A percentile compares a stretch with the other conserved stretches of the same genome.
phyloP scores from a whole-genome alignment of 1,284 basidiomycete species.

The Blastosporella zonata region DNA sequence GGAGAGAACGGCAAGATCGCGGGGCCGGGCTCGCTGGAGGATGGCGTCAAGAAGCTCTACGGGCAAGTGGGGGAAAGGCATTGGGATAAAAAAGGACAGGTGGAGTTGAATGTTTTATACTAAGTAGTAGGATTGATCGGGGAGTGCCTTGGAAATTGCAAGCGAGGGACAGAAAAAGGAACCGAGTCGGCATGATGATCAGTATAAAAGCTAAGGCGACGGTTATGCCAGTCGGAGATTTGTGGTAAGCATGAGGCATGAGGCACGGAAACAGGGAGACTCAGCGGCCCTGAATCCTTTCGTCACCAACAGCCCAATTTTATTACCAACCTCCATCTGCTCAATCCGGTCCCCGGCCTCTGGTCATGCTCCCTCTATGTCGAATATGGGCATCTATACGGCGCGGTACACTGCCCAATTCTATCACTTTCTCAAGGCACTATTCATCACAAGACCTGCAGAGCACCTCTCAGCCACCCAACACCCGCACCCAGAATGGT shows the following conservation, averaged over 20 bases:
- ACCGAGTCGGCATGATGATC: slow-evolving; percentile 24
- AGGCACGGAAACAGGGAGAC: slow-evolving; percentile 17
- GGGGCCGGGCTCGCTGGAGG: slow-evolving; percentile 32
- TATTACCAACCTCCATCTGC: slow-evolving; percentile 8
- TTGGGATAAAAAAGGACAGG: slow-evolving; percentile 20
- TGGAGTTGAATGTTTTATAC: slow-evolving; percentile 22
- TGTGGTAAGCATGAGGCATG: slow-evolving; percentile 17
- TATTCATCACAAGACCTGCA: slow-evolving; percentile 24
- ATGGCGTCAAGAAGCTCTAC: slow-evolving; percentile 52
- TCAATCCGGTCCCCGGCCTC: slow-evolving; percentile 4
- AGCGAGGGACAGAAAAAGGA: slow-evolving; percentile 16
- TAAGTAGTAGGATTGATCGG: slow-evolving; percentile 32
- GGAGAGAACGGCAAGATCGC: slow-evolving; percentile 47
- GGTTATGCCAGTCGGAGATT: slow-evolving; percentile 16
- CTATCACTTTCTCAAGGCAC: slow-evolving; percentile 14
- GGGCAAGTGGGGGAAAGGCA: slow-evolving; percentile 44
- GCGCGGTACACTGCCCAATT: slow-evolving; percentile 10
- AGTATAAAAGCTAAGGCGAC: slow-evolving; percentile 20
- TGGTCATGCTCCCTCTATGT: slow-evolving; percentile 18
- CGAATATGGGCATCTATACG: slow-evolving; percentile 8
- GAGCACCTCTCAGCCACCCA: slow-evolving; percentile 9
- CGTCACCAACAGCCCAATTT: slow-evolving; percentile 18
- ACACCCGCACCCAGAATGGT: slow-evolving; percentile 29
- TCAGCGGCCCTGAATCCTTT: slow-evolving; percentile 16
- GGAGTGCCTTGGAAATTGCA: slow-evolving; percentile 24